A percentile compares a stretch with the other conserved stretches of the same genome.
Conservation (phyloP, 257 asterid species). For the Leonotis leonurus region DNA sequence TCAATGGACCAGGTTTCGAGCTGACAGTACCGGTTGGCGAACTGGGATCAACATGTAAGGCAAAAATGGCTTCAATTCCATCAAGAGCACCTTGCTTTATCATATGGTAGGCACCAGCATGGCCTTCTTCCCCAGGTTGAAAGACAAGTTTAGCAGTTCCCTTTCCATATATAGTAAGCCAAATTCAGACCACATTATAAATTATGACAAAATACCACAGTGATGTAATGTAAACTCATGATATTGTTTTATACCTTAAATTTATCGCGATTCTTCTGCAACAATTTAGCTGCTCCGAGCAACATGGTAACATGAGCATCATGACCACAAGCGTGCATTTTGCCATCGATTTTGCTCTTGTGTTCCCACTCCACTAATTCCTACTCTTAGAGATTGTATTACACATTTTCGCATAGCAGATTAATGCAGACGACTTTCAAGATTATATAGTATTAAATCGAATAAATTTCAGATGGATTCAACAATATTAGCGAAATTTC, state of each 20-base stretch:
- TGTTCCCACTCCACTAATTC: conserved; percentile 91
- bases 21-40: conserved; percentile 40
- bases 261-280: conserved; percentile 46
- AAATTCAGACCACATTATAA: too few species aligned
- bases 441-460: background rate
- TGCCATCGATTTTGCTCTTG: conserved; percentile 74
- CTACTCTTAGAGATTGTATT: conserved; percentile 26
- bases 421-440: too few species aligned
- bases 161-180: conserved; percentile 22
- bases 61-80: conserved; percentile 61
- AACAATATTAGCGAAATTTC: background rate
- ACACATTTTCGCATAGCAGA: too few species aligned
- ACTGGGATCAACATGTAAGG: conserved; percentile 54
- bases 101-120: conserved; percentile 65
- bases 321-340: conserved; percentile 97
- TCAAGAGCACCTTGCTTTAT: conserved; percentile 64
- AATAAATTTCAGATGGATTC: background rate
- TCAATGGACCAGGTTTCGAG: conserved; percentile 69
- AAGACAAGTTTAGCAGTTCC: conserved; percentile 86
- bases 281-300: conserved; percentile 90
- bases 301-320: conserved; percentile 89
- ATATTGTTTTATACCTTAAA: conserved; percentile 50
- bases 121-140: conserved; percentile 94
- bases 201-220: too few species aligned
- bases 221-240: too few species aligned